These are phyloP conservation scores for Calonectria hawksworthii DNA, from an alignment of 2,329 filamentous ascomycete genomes.

Conservation along the genomic window DNA sequence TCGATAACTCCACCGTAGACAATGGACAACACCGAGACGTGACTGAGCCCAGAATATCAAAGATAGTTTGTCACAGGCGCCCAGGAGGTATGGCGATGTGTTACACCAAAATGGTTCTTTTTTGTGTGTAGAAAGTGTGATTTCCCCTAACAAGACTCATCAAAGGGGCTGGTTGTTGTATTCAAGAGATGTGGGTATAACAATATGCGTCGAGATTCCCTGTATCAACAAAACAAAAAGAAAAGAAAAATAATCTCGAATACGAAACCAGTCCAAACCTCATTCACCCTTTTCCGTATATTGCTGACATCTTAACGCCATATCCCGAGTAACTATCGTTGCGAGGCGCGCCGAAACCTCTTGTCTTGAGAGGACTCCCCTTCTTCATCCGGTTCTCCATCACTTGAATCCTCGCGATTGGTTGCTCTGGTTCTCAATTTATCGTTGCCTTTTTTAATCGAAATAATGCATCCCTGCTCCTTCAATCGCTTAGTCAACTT, in stretches of 20 bases:
- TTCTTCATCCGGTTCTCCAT: constrained; percentile 57
- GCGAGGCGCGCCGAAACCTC: constrained; percentile 38
- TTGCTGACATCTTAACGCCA: constrained; percentile 34
- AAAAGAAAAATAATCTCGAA: background rate
- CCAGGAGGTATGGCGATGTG: no score
- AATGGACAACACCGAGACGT: background rate
- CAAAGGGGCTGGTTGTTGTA: background rate
- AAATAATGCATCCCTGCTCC: constrained; percentile 85
- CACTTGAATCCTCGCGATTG: constrained; percentile 60
- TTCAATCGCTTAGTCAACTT: constrained; percentile 80
- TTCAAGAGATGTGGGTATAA: constrained; percentile 34
- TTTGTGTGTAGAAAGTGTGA: constrained; percentile 9
- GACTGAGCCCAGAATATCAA: background rate
- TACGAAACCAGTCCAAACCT: background rate
- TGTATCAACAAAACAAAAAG: background rate
- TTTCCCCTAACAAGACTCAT: constrained; percentile 13
- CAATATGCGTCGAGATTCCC: constrained; percentile 14
- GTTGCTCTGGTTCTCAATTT: constrained; percentile 57
- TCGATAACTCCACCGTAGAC: background rate
- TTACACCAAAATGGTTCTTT: background rate
- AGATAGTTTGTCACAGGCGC: background rate
- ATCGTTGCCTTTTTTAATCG: constrained; percentile 88
- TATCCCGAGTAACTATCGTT: constrained; percentile 27
- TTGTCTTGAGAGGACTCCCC: constrained; percentile 38
- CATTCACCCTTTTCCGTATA: constrained; percentile 30